These are phyloP conservation scores for Epichloe hybrida DNA, from an alignment of 2,329 filamentous ascomycete genomes.

Conservation along the genomic window DNA sequence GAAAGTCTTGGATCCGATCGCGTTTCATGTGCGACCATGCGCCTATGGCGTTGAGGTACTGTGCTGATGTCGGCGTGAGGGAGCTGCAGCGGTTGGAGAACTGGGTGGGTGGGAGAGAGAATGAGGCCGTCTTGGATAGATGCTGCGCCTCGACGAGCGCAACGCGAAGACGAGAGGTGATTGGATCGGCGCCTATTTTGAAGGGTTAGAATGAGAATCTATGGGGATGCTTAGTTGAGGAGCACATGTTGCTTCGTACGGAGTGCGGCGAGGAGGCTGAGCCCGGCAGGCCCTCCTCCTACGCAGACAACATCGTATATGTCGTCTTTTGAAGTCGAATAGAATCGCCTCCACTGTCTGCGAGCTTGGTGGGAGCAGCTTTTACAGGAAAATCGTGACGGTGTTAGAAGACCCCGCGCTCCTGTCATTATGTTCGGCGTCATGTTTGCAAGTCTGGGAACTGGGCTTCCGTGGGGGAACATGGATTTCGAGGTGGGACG, in stretches of 20 bases:
- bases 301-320: constrained; percentile 91
- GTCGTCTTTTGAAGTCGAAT: constrained; percentile 40
- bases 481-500: background rate
- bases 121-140: constrained; percentile 53
- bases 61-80: constrained; percentile 76
- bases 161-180: constrained; percentile 64
- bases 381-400: constrained; percentile 29
- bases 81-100: constrained; percentile 96
- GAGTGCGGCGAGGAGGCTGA: constrained; percentile 67
- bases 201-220: background rate
- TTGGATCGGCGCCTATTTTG: constrained; percentile 53
- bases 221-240: no score
- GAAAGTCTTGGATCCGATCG: constrained; percentile 69
- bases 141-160: constrained; percentile 87
- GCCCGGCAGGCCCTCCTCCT: constrained; percentile 75
- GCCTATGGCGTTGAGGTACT: constrained; percentile 69
- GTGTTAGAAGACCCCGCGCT: constrained; percentile 12
- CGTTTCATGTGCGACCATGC: constrained; percentile 68
- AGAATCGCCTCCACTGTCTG: constrained; percentile 25
- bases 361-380: constrained; percentile 30
- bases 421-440: constrained; percentile 13
- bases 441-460: background rate
- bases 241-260: constrained; percentile 32
- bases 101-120: constrained; percentile 49
- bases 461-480: background rate